phyloP scores from a whole-genome alignment of 441 rosid genomes.

The Corymbia calophylla region DNA sequence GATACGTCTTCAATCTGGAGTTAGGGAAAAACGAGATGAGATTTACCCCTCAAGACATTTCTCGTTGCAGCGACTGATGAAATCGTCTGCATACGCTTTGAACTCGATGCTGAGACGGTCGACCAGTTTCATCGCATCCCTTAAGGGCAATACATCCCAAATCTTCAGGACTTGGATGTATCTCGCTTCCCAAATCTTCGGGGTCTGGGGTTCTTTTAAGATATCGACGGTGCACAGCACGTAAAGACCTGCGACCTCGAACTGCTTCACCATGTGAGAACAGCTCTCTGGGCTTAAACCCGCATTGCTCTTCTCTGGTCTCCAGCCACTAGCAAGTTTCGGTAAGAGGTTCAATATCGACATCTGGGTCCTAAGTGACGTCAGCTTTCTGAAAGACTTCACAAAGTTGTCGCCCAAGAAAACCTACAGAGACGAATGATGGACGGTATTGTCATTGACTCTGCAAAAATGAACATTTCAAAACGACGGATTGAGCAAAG shows the following conservation, averaged over 20 bases:
- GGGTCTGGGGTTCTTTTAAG: conserved; percentile 16
- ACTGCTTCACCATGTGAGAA: conserved; percentile 8
- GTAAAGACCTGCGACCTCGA: conserved; percentile 5
- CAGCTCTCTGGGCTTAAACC: neutral
- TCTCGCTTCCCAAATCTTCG: conserved; percentile 27
- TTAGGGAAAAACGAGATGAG: neutral
- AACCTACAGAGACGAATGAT: conserved; percentile 9
- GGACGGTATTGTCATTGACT: neutral
- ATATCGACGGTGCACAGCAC: conserved; percentile 29
- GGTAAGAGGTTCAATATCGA: conserved; percentile 1
- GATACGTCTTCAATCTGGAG: neutral
- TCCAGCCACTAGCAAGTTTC: conserved; percentile 32
- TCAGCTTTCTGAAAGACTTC: conserved; percentile 13
- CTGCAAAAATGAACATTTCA: neutral
- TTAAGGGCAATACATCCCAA: conserved; percentile 30
- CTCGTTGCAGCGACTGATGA: conserved; percentile 24
- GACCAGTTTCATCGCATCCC: conserved; percentile 9
- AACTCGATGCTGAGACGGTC: conserved; percentile 22
- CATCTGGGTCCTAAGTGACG: neutral
- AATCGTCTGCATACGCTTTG: conserved; percentile 21
- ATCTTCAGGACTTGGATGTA: conserved; percentile 25
- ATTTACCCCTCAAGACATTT: conserved; percentile 39
- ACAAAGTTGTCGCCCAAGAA: conserved; percentile 23
- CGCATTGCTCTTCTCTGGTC: neutral
- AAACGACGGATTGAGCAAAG: neutral